Evolutionary conservation across 345 rosid genomes (phyloP), one percentile per base, ranked within the genome.

Genomic region (Gossypium longicalyx): DNA sequence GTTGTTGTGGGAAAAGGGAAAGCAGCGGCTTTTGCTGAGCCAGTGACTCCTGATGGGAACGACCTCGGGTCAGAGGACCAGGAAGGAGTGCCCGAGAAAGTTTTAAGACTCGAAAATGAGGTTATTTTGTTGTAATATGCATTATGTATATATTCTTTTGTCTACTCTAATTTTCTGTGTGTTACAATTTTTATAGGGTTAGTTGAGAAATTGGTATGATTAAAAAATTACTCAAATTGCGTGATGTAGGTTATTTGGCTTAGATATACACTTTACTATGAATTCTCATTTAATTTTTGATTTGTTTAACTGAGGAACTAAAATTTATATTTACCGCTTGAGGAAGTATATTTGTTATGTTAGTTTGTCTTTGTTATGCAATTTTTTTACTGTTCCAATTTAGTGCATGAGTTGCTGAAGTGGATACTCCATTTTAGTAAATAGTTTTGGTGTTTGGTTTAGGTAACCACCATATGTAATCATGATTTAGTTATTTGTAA

Each of bases 31-130:
- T 78, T 73, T 67, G 69, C 66, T 13, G 97, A 89, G 56, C 84
- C 85, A 20, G 81, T 66, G 13, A 90, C 86, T 20, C 90, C 94
- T 7, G 81, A 77, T 61, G 82, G 77, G 2, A 70, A 80, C 76
- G 86, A 84, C 56, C 76, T 76, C 25, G 84, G 74, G 22, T 73
- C 54, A n/a, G 74, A 80, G 43, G 87, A 85, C 49, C 56, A 78
- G 54, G 89, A 77, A 29, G 83, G 72, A 34, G 71, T 83, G 85
- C 70, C 76, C 6, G 85, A 86, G 44, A 89, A 86, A 82, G 74
- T 82, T 25, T 80, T 89, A 9, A 85, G 79, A 84, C 98, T 94
- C 27, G 96, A 94, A 77, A 86, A 80, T 41, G 98, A 94, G 98
- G 98, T 94, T 48, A 48, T 47, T 16, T 79, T 59, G 16, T 23